Base-by-base conservation (phyloP, 192 early-diverging fungal genomes). In the Podila minutissima region DNA sequence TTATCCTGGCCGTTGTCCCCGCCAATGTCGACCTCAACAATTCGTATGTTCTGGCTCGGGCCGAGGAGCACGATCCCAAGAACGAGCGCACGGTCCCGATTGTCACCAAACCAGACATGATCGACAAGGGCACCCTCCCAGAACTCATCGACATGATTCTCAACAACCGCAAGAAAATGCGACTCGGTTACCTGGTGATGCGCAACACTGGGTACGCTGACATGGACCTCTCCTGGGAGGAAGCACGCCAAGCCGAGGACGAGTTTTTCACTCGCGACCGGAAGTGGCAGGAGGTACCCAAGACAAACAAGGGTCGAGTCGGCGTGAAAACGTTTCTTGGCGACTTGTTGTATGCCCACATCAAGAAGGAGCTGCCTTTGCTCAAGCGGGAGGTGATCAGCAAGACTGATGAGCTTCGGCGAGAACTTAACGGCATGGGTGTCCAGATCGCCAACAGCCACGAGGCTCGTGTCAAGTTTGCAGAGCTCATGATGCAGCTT, bases 61-160 rank as follows among this genome's bases (percentile, higher is more conserved):
- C 55, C 3, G 28, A 41, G 3, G 24, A 22, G 17, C 19, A 38
- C 20, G 67, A 69, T 10, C 67, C 67, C 20, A 46, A 62, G 1
- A 59, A 59, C 12, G 60, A 33, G 7, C 63, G 71, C 31, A 73
- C 71, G 28, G 59, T 66, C 57, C 71, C 71, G 0, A 66, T 73
- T 33, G 71, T 73, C 17, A 73, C 71, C 55, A 66, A 73, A 38
- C 33, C 41, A 5, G 71, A 73, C 19, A 5, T 4, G 8, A 50
- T 73, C 17, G 38, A 66, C 5, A 4, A 2, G 6, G 63, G 41
- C 19, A n/a, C 49, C 17, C 63, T 22, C 29, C 29, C 63, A 13
- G 58, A 59, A 12, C 49, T 32, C 51, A 49, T 73, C 28, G 55
- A 64, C 13, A 26, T 59, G 28, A 19, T 73, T 5, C 50, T 32